Percentiles rank a stretch among this genome's conserved stretches.
phyloP scores from a whole-genome alignment of 2,329 filamentous ascomycete genomes.

The Colletotrichum noveboracense region DNA sequence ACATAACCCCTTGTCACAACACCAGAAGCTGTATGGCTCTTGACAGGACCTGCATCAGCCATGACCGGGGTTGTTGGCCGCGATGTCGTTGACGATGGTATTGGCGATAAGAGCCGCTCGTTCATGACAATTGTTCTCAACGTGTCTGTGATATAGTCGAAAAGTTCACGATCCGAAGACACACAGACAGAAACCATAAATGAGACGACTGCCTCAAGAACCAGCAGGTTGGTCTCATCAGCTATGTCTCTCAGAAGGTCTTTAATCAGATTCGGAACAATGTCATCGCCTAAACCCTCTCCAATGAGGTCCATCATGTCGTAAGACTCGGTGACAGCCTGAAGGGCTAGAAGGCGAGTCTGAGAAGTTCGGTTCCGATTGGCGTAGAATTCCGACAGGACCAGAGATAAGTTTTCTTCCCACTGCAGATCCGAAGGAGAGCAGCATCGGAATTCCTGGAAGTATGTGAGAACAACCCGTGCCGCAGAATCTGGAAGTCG shows the following conservation, averaged over 20 bases:
- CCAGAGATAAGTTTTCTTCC: constrained; percentile 66
- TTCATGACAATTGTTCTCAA: constrained; percentile 55
- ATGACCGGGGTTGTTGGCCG: constrained; percentile 30
- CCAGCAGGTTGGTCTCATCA: constrained; percentile 66
- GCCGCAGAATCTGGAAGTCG: constrained; percentile 70
- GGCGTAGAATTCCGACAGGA: constrained; percentile 68
- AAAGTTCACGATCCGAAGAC: constrained; percentile 63
- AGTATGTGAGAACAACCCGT: constrained; percentile 69
- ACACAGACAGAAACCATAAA: constrained; percentile 70
- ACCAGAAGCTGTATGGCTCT: constrained; percentile 65
- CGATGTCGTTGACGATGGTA: constrained; percentile 31
- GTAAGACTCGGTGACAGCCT: constrained; percentile 64
- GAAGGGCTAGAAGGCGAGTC: constrained; percentile 67
- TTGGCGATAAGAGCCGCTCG: constrained; percentile 51
- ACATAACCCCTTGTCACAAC: constrained; percentile 75
- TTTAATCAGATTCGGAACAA: constrained; percentile 63
- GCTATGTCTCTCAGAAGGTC: constrained; percentile 66
- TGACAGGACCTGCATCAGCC: constrained; percentile 24
- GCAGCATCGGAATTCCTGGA: constrained; percentile 71
- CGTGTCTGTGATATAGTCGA: constrained; percentile 61
- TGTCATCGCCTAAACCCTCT: constrained; percentile 62
- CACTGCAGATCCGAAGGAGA: constrained; percentile 74
- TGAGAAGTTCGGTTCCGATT: constrained; percentile 64
- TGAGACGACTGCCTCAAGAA: constrained; percentile 69
- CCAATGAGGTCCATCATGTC: constrained; percentile 61